These are phyloP conservation scores for Trypanosoma scelopori DNA, from an alignment of 208 protist genomes.

Conservation along the genomic window DNA sequence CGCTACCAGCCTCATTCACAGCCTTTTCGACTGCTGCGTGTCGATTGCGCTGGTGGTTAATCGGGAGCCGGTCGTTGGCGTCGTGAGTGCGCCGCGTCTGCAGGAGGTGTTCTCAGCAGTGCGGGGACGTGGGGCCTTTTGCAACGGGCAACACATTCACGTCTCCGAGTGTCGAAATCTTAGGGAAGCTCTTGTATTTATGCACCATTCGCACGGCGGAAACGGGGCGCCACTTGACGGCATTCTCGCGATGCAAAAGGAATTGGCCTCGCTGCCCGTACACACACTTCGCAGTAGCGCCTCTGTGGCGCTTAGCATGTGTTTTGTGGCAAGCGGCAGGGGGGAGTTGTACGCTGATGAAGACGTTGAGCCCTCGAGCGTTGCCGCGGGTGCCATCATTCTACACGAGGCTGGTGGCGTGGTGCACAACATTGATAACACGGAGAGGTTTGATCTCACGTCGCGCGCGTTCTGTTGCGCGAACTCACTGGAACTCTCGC, in stretches of 20 bases:
- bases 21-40: slow-evolving; percentile 83
- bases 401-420: slow-evolving; percentile 86
- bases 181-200: slow-evolving; percentile 60
- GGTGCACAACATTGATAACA: slow-evolving; percentile 79
- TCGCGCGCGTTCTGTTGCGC: slow-evolving; percentile 72
- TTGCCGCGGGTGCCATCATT: slow-evolving; percentile 80
- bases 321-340: slow-evolving; percentile 74
- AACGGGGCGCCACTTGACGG: slow-evolving; percentile 46
- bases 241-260: slow-evolving; percentile 59
- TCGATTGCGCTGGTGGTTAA: slow-evolving; percentile 80
- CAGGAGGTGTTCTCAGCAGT: slow-evolving; percentile 82
- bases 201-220: slow-evolving; percentile 61
- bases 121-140: slow-evolving; percentile 77
- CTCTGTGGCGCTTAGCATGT: slow-evolving; percentile 83
- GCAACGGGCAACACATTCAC: slow-evolving; percentile 85
- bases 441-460: slow-evolving; percentile 55
- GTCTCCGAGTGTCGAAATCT: slow-evolving; percentile 53
- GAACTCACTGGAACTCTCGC: slow-evolving; percentile 48
- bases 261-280: slow-evolving; percentile 60
- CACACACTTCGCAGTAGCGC: slow-evolving; percentile 76
- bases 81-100: slow-evolving; percentile 72
- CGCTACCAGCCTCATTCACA: slow-evolving; percentile 79
- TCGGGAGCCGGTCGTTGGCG: slow-evolving; percentile 72
- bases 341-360: slow-evolving; percentile 80
- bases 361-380: slow-evolving; percentile 76